Evolutionary conservation across 805 yeast genomes (phyloP), one percentile per base, ranked within the genome.

Genomic region (Blastobotrys parvus): DNA sequence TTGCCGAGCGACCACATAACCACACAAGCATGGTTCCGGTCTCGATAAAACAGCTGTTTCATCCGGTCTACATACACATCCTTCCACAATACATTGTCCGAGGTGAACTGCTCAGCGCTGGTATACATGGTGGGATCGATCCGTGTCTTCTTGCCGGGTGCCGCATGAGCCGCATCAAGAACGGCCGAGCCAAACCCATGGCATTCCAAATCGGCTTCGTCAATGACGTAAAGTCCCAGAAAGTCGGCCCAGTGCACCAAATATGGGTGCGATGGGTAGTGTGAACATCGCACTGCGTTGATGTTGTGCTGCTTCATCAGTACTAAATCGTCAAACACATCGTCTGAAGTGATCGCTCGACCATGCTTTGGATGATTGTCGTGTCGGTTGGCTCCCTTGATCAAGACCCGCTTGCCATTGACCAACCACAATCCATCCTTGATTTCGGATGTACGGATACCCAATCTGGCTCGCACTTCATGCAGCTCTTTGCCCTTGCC

Each of bases 1-100:
- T 64, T 64, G 7, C 69, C 69, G n/a, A 64, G 55, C 3, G 69
- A 64, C 67, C 68, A 64, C 38, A 64, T 59, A 19, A 64, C 46
- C 7, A 64, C 59, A 18, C 58, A 58, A 2, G 69, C 61, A 32
- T 62, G 66, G 41, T 61, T 62, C 19, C 55, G 47, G 44, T 64
- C 69, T 20, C 69, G 51, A 38, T 52, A 47, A 2, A 62, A 61
- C 34, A 64, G 45, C 37, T 57, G 60, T 18, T 45, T 43, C 7
- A 58, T 62, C 25, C 69, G 56, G 42, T 64, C 69, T 3, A 64
- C 49, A 43, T 64, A 64, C 30, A 65, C 67, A 2, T 36, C 52
- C 32, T 54, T 45, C 67, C 67, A 64, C 3, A 45, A 53, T 3
- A 56, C 56, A 41, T 63, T 62, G 44, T 61, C 59, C 3, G 62